These are phyloP conservation scores for Cinchona pubescens DNA, from an alignment of 257 asterid genomes.

Conservation along the genomic window DNA sequence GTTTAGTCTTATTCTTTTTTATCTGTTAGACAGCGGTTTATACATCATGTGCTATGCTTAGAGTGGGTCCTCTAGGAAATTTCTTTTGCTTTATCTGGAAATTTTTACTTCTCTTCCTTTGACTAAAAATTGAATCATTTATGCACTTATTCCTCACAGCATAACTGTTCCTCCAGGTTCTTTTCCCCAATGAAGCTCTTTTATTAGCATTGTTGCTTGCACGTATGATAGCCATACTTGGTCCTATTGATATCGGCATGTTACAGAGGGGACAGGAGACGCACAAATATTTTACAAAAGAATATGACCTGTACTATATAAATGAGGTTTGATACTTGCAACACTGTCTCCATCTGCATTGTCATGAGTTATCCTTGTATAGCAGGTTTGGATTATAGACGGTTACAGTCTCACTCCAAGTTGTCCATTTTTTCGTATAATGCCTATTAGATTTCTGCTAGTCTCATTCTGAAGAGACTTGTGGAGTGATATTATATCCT, in stretches of 20 bases:
- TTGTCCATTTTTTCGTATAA: neutral
- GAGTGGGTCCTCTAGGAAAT: neutral
- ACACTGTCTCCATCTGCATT: neutral
- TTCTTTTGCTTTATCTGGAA: neutral
- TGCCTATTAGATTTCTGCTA: neutral
- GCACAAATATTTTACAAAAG: conserved; percentile 77
- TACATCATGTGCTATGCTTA: no score
- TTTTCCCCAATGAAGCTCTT: conserved; percentile 88
- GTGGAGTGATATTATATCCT: neutral
- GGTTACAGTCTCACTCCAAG: neutral
- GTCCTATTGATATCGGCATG: conserved; percentile 72
- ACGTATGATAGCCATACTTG: conserved; percentile 64
- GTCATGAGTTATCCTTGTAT: neutral
- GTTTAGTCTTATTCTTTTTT: neutral
- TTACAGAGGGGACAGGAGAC: conserved; percentile 67
- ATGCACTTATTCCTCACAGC: neutral
- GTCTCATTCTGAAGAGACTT: neutral
- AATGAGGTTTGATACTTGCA: conserved; percentile 57
- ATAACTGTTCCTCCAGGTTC: conserved; percentile 54
- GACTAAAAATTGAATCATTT: neutral
- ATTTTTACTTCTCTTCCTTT: neutral
- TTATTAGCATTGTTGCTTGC: conserved; percentile 67
- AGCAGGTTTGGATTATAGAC: neutral
- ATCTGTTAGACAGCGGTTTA: neutral
- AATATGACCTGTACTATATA: conserved; percentile 56